Evolutionary conservation across 768 basidiomycete species (phyloP), one percentile per base, ranked within the genome.

Genomic region (Galerina sulciceps): DNA sequence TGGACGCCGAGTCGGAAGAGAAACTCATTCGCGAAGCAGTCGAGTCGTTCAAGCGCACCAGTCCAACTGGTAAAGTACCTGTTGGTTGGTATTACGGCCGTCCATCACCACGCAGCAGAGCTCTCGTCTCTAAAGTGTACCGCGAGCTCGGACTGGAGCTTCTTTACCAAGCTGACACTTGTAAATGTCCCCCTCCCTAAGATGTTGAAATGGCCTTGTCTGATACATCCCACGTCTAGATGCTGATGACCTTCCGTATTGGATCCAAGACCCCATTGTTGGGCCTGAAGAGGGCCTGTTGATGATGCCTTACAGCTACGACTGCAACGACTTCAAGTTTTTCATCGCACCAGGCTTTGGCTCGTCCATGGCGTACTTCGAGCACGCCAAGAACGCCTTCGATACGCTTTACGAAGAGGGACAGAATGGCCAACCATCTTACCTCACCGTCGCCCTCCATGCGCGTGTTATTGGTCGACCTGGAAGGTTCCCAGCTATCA

Each of bases 321-420:
- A 64, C 42, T 46, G 35, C 47, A 64, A 64, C 42, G 62, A 64
- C 56, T 64, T 64, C 62, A 64, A 64, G 53, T 64, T 64, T 48
- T 64, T 45, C 40, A 41, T 64, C 26, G 59, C 62, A 10, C 62
- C 62, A 15, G 62, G 62, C 10, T 64, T 64, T 17, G 62, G 51
- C 31, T 64, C 62, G 2, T 60, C 62, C 26, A 64, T 60, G 62
- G 62, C 62, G 1, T 64, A 64, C 43, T 63, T 53, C 36, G 62
- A 64, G 31, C 58, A 64, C 26, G 62, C 56, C 14, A 64, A 64
- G 53, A 60, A 60, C 36, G 58, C 54, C 9, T 64, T 64, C 47
- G 62, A 64, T 31, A 64, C 62, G 1, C 53, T 64, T 3, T 64
- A 64, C 17, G 62, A 64, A 41, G 62, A 64, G 37, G 62, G 59